These are phyloP conservation scores for Phytophthora colocasiae DNA, from an alignment of 352 stramenopile genomes.

Conservation along the genomic window DNA sequence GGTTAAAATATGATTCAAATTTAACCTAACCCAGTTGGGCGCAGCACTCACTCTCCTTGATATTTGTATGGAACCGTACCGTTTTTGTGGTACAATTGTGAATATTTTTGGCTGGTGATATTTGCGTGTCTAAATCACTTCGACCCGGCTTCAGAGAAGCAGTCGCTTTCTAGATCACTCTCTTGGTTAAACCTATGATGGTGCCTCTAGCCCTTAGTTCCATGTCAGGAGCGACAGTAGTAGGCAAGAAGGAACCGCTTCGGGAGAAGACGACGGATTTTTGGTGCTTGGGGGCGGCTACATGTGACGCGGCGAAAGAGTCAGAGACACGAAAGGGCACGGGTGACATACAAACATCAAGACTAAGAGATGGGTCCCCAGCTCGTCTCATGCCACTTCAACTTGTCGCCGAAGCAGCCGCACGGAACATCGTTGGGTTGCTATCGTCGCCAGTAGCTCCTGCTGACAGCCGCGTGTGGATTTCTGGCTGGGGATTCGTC, in stretches of 20 bases:
- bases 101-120: neutral
- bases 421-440: slow-evolving; percentile 20
- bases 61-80: neutral
- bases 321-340: slow-evolving; percentile 16
- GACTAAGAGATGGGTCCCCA: slow-evolving; percentile 24
- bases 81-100: neutral
- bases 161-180: no score
- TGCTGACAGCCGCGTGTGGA: slow-evolving; percentile 6
- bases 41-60: no score
- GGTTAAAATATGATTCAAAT: no score
- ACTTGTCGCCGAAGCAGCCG: slow-evolving; percentile 17
- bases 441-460: neutral
- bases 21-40: no score
- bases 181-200: no score
- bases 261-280: neutral
- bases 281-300: slow-evolving; percentile 24
- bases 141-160: neutral
- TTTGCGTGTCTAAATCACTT: slow-evolving; percentile 4
- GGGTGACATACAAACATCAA: slow-evolving; percentile 20
- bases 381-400: slow-evolving; percentile 25
- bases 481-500: slow-evolving; percentile 9
- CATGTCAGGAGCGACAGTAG: neutral
- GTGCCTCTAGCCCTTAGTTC: neutral
- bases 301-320: slow-evolving; percentile 35
- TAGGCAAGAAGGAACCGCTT: neutral